Evolutionary conservation across 2,329 filamentous ascomycete species (phyloP).

Genomic region (Aspergillus spinulosporus): DNA sequence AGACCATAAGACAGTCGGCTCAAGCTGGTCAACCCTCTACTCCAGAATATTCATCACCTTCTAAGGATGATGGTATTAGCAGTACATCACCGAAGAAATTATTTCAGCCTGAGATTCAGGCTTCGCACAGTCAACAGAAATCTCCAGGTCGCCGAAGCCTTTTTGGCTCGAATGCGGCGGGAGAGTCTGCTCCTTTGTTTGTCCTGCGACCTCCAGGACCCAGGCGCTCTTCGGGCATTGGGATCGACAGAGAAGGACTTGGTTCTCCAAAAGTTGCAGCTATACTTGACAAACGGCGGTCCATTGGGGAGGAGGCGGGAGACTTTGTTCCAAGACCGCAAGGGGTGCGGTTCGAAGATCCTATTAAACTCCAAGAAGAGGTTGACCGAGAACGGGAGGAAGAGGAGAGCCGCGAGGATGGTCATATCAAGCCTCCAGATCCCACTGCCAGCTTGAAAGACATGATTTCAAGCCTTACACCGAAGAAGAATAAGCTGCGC

Average conservation of each 20-base stretch:
- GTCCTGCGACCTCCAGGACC: conserved; percentile 61
- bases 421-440: conserved; percentile 55
- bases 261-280: conserved; percentile 74
- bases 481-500: conserved; percentile 67
- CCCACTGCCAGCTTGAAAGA: conserved; percentile 68
- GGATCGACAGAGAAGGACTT: conserved; percentile 68
- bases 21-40: conserved; percentile 49
- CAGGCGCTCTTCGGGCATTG: conserved; percentile 65
- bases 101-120: conserved; percentile 45
- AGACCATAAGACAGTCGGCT: conserved; percentile 45
- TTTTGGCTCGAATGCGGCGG: conserved; percentile 59
- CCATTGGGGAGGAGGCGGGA: conserved; percentile 66
- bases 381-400: conserved; percentile 62
- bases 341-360: conserved; percentile 66
- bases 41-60: conserved; percentile 53
- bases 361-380: conserved; percentile 62
- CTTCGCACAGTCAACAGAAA: conserved; percentile 39
- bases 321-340: conserved; percentile 59
- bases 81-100: conserved; percentile 53
- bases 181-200: conserved; percentile 62
- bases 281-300: conserved; percentile 68
- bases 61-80: conserved; percentile 48
- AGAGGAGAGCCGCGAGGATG: conserved; percentile 63
- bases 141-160: conserved; percentile 43
- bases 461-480: conserved; percentile 75